Base-by-base conservation (phyloP, 2,329 filamentous ascomycete genomes). In the Falciphora oryzae region DNA sequence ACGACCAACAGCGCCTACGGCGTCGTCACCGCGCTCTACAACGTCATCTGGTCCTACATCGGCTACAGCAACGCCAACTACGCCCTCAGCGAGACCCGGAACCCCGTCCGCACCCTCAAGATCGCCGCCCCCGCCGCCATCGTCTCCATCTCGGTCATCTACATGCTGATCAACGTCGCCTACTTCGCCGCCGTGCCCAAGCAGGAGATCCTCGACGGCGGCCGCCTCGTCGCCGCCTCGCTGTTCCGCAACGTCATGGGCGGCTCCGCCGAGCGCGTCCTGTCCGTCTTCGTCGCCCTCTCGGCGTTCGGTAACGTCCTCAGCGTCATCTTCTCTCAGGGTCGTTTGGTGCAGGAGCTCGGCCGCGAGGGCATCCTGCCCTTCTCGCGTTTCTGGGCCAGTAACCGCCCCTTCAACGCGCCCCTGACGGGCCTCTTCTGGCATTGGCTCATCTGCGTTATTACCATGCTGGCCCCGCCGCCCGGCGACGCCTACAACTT, bases 31-130 rank as follows among this genome's bases (percentile, higher is more conserved):
- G 87, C 88, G 0, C 76, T 91, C 0, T 90, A 89, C 79, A 90
- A 89, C 69, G 87, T 90, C 67, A 87, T 90, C 70, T 90, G 87
- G 83, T 86, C 83, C 66, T 91, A 86, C 70, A 83, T 88, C 68
- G 88, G 88, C 29, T 89, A 88, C 78, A 84, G 80, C 76, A 89
- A 89, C 73, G 87, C 86, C 72, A 89, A 89, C 76, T 88, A 89
- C 70, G 85, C 81, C 59, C 77, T 87, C 38, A 84, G 81, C 71
- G 88, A 91, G 77, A 88, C 86, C 60, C 85, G 82, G 72, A 84
- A 89, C 73, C 88, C 88, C 0, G 82, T 87, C 6, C 80, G 80
- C 29, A 90, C 87, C 0, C 80, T 90, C 65, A 87, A 85, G 73
- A 82, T 86, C 61, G 87, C 87, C n/a, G 86, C 85, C 0, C 84